Evolutionary conservation across 208 protist genomes (phyloP).

Genomic region (Herpetomonas samuelpessoai): DNA sequence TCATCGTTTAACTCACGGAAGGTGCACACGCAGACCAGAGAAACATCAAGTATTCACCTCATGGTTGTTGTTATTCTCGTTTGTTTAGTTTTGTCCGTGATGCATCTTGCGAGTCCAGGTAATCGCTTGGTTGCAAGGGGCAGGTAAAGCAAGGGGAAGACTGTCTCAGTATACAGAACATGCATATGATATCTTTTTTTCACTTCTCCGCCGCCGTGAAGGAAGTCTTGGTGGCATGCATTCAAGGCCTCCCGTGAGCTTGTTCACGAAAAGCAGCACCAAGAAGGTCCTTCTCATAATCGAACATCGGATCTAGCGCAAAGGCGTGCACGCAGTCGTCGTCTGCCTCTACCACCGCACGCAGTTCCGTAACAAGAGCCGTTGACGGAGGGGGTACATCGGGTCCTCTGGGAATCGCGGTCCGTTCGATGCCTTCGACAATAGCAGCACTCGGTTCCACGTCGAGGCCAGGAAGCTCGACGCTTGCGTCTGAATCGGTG

Average conservation of each 20-base stretch:
- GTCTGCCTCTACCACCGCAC: conserved; percentile 10
- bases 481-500: background rate
- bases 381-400: background rate
- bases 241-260: background rate
- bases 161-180: too few relatives aligned
- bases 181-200: too few relatives aligned
- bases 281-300: conserved; percentile 26
- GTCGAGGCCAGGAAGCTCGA: background rate
- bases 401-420: background rate
- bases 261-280: conserved; percentile 12
- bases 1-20: too few relatives aligned
- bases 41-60: too few relatives aligned
- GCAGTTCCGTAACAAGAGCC: conserved; percentile 10
- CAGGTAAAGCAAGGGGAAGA: too few relatives aligned
- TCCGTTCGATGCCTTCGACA: too few relatives aligned
- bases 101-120: too few relatives aligned
- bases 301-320: conserved; percentile 24
- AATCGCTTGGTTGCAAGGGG: too few relatives aligned
- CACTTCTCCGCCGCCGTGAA: background rate
- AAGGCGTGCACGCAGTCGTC: conserved; percentile 25
- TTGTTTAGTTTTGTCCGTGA: too few relatives aligned
- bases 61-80: too few relatives aligned
- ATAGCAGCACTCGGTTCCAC: conserved; percentile 1
- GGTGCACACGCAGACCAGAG: too few relatives aligned
- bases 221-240: background rate